Percentiles rank a stretch among this genome's conserved stretches.
Evolutionary conservation across 495 filamentous ascomycete species (phyloP).

Genomic region (Delitschia confertaspora): DNA sequence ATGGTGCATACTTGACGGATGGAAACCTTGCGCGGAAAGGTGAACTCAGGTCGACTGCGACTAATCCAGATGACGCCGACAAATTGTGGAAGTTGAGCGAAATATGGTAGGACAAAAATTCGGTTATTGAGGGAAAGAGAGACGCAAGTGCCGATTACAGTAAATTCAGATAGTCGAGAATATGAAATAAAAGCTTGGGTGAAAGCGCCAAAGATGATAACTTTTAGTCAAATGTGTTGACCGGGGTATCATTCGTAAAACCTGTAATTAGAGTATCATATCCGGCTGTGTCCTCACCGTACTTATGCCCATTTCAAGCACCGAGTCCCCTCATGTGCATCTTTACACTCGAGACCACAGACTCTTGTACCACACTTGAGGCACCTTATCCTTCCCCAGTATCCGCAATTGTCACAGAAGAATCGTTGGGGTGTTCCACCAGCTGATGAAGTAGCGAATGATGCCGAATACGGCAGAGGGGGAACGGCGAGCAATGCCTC

Average conservation of each 20-base stretch:
- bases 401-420: constrained; percentile 87
- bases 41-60: constrained; percentile 2
- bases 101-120: constrained; percentile 14
- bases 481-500: constrained; percentile 58
- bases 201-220: too few relatives aligned
- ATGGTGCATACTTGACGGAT: constrained; percentile 15
- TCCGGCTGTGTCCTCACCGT: neutral
- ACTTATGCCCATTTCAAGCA: constrained; percentile 44
- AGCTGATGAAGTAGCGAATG: constrained; percentile 46
- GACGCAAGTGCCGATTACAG: too few relatives aligned
- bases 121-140: constrained; percentile 14
- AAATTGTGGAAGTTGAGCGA: constrained; percentile 21
- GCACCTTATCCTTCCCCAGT: constrained; percentile 82
- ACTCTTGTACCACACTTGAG: constrained; percentile 72
- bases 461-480: constrained; percentile 70
- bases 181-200: too few relatives aligned
- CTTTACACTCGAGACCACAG: constrained; percentile 75
- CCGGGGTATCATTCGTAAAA: too few relatives aligned
- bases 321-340: constrained; percentile 67
- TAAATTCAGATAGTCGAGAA: too few relatives aligned
- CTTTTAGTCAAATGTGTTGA: too few relatives aligned
- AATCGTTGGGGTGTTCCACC: constrained; percentile 45
- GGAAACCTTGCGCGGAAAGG: constrained; percentile 4
- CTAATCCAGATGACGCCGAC: constrained; percentile 10
- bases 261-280: too few relatives aligned